Conservation (phyloP, 768 basidiomycete genomes). For the Termitomyces heimii region DNA sequence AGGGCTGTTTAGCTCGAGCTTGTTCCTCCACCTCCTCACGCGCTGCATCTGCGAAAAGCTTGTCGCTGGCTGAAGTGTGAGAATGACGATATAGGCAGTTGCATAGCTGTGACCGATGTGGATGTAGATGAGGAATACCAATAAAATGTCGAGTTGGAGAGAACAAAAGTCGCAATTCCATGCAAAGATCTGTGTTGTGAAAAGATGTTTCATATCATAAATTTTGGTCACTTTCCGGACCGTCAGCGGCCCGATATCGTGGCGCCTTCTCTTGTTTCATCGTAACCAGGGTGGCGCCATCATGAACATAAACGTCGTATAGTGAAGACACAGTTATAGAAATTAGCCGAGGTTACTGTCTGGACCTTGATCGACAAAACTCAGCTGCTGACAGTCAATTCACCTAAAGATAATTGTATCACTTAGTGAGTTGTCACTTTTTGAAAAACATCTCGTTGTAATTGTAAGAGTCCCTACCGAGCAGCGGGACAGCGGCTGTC, state of each 20-base stretch:
- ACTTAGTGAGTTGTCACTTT: too few relatives aligned
- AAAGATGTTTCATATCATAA: too few relatives aligned
- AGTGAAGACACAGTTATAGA: too few relatives aligned
- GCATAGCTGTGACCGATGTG: neutral
- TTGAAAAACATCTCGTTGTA: too few relatives aligned
- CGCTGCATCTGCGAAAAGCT: conserved; percentile 62
- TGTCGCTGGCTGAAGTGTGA: conserved; percentile 37
- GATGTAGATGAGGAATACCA: neutral
- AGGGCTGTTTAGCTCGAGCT: conserved; percentile 4
- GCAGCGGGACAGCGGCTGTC: neutral
- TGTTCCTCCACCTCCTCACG: conserved; percentile 40
- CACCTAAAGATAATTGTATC: too few relatives aligned
- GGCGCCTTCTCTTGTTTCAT: neutral
- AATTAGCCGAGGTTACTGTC: too few relatives aligned
- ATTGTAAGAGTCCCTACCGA: neutral
- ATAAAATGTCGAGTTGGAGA: neutral
- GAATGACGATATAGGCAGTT: neutral
- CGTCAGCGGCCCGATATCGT: neutral
- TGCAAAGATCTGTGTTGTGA: neutral
- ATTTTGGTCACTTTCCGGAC: neutral
- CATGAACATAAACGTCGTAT: too few relatives aligned
- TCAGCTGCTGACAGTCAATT: too few relatives aligned
- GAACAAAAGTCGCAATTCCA: conserved; percentile 2
- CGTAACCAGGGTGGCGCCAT: neutral
- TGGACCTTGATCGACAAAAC: too few relatives aligned